These are phyloP conservation scores for Tylopilus cervinicoccineus DNA, from an alignment of 768 basidiomycete genomes.

Conservation along the genomic window DNA sequence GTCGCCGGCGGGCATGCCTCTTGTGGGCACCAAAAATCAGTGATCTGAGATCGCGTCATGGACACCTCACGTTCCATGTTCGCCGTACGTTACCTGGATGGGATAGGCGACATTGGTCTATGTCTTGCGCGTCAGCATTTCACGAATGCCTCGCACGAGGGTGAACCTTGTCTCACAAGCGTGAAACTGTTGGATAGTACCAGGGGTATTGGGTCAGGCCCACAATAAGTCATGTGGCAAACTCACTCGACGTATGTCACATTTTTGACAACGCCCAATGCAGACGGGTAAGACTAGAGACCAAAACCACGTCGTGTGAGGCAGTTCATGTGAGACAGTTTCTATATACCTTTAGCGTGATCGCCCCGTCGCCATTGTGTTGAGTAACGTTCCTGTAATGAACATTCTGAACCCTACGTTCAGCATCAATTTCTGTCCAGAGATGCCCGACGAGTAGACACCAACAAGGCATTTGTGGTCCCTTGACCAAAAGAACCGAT, in stretches of 20 bases:
- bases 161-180: constrained; percentile 1
- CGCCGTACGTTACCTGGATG: constrained; percentile 7
- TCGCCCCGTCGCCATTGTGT: not conserved
- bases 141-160: not conserved
- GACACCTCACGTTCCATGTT: not conserved
- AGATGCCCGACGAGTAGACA: not conserved
- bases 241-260: constrained; percentile 11
- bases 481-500: constrained; percentile 9
- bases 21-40: not conserved
- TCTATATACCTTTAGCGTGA: constrained; percentile 9
- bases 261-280: constrained; percentile 9
- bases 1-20: no score
- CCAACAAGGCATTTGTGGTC: not conserved
- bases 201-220: no score
- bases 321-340: not conserved
- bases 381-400: constrained; percentile 10
- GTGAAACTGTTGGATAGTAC: constrained; percentile 7
- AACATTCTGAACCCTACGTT: constrained; percentile 5
- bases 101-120: constrained; percentile 4
- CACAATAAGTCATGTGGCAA: no score
- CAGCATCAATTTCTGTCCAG: not conserved
- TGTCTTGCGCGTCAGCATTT: not conserved
- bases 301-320: not conserved
- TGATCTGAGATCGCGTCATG: not conserved
- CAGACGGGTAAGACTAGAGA: constrained; percentile 9